Evolutionary conservation across 768 basidiomycete species (phyloP).

Genomic region (Trametes cingulata): DNA sequence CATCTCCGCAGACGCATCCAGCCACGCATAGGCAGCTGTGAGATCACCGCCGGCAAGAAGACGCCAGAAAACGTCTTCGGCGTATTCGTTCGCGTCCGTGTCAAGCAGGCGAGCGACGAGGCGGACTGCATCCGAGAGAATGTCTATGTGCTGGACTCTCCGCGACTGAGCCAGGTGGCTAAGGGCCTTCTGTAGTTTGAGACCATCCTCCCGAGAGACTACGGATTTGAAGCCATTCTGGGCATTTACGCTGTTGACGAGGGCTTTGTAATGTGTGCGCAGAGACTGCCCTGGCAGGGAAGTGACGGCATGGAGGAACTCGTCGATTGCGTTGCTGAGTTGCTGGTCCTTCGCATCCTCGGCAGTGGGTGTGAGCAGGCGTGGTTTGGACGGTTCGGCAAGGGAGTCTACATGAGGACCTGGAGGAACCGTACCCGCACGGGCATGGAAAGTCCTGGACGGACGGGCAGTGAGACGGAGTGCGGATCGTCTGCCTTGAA

Average conservation of each 20-base stretch:
- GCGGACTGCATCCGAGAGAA: not conserved
- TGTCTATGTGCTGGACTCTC: not conserved
- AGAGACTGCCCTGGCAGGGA: not conserved
- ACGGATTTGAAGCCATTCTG: too few species aligned
- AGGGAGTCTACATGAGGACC: not conserved
- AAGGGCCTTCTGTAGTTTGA: not conserved
- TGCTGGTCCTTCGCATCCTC: not conserved
- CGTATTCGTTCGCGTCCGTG: not conserved
- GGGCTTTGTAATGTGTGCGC: not conserved
- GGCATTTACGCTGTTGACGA: not conserved
- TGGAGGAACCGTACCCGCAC: conserved; percentile 35
- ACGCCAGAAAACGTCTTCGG: not conserved
- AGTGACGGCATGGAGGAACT: not conserved
- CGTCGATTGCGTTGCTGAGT: not conserved
- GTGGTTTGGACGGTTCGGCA: not conserved
- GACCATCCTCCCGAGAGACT: too few species aligned
- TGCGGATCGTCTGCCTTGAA: conserved; percentile 23
- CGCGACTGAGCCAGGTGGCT: not conserved
- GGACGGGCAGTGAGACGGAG: conserved; percentile 48
- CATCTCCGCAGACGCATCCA: conserved; percentile 28
- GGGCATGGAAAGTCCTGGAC: conserved; percentile 47
- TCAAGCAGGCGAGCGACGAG: not conserved
- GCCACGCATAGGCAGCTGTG: conserved; percentile 46
- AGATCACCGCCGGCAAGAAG: not conserved
- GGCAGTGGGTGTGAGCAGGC: too few species aligned